Conservation (phyloP, 805 yeast species). For the Metschnikowia lochheadii region DNA sequence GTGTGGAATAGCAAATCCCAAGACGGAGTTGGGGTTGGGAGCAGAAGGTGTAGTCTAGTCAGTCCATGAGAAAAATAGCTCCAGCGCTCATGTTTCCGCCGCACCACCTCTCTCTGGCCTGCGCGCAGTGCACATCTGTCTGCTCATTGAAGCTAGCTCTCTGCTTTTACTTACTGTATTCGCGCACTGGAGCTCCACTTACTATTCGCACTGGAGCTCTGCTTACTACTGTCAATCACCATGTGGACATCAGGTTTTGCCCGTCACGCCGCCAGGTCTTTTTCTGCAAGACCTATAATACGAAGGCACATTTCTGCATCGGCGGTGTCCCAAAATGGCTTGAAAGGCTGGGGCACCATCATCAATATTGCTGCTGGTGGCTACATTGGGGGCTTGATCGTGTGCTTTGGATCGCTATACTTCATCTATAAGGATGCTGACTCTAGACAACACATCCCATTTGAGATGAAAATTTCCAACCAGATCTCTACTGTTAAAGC, state of each 20-base stretch:
- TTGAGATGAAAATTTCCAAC: constrained; percentile 30
- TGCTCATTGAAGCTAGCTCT: no score
- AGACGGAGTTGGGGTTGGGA: background rate
- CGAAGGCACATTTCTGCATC: constrained; percentile 1
- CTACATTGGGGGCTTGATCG: constrained; percentile 38
- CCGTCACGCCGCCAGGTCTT: background rate
- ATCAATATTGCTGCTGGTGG: constrained; percentile 40
- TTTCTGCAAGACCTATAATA: background rate
- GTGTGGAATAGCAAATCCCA: background rate
- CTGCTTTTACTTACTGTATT: no score
- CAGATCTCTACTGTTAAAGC: constrained; percentile 39
- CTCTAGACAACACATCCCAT: constrained; percentile 37
- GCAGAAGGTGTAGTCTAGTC: background rate
- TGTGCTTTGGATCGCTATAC: constrained; percentile 36
- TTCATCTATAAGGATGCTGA: constrained; percentile 39
- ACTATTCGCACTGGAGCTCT: background rate
- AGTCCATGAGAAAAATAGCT: background rate
- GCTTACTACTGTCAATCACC: background rate
- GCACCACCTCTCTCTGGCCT: background rate
- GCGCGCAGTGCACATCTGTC: background rate
- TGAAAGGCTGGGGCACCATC: constrained; percentile 29
- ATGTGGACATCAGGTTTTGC: background rate
- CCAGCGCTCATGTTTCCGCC: background rate
- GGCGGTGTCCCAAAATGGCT: constrained; percentile 4
- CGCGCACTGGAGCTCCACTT: no score